A percentile compares a stretch with the other conserved stretches of the same genome.
Evolutionary conservation across 2,329 filamentous ascomycete species (phyloP).

Genomic region (Eutypa lata): DNA sequence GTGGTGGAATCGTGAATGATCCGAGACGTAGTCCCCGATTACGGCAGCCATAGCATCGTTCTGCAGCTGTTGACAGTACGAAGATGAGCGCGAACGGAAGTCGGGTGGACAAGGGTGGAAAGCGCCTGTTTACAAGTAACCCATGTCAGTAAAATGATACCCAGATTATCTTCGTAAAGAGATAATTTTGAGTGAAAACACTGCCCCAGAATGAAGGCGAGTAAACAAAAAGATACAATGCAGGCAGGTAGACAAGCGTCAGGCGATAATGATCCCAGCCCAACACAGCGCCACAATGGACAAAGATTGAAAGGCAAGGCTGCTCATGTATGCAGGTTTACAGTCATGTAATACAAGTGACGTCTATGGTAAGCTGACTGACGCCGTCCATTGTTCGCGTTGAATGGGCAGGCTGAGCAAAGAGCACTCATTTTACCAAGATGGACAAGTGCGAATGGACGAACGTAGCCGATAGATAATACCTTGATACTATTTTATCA

Average conservation of each 20-base stretch:
- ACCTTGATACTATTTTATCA: background rate
- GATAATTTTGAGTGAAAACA: background rate
- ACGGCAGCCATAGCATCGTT: constrained; percentile 59
- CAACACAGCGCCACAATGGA: constrained; percentile 12
- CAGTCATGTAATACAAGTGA: background rate
- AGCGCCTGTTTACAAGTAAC: background rate
- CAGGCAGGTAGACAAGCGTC: constrained; percentile 2
- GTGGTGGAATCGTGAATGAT: constrained; percentile 63
- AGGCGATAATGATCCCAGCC: constrained; percentile 17
- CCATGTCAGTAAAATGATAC: background rate
- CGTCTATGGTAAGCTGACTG: background rate
- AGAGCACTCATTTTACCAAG: background rate
- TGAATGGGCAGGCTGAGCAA: background rate
- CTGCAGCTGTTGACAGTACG: constrained; percentile 1
- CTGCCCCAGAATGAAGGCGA: background rate
- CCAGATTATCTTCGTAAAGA: background rate
- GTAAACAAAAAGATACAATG: constrained; percentile 12
- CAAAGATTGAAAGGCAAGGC: constrained; percentile 12
- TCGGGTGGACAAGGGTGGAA: constrained; percentile 1
- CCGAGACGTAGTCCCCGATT: constrained; percentile 70
- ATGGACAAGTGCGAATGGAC: background rate
- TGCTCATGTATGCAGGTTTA: constrained; percentile 3
- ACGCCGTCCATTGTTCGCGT: background rate
- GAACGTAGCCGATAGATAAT: background rate
- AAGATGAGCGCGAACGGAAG: background rate